Evolutionary conservation across 164 flowering plant genomes (phyloP).

Genomic region (Platanus orientalis): DNA sequence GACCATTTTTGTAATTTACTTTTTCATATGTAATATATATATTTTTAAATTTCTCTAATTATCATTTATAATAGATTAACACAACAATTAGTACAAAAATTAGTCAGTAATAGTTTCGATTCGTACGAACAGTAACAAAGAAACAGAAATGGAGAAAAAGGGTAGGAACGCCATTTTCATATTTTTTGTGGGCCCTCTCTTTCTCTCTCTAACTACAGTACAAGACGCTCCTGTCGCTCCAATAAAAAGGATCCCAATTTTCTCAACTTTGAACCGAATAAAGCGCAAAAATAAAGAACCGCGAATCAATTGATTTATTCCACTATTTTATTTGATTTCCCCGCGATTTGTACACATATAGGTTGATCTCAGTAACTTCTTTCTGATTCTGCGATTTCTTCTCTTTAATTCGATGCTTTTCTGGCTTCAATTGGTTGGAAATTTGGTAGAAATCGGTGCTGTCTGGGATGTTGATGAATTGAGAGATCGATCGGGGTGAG

Average conservation of each 20-base stretch:
- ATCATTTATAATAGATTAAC: too few species aligned
- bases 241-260: constrained; percentile 11
- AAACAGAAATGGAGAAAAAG: background rate
- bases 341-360: background rate
- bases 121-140: too few species aligned
- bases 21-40: too few species aligned
- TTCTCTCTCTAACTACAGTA: background rate
- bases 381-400: background rate
- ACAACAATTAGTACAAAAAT: too few species aligned
- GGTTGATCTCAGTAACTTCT: background rate
- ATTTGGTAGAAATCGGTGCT: background rate
- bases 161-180: background rate
- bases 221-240: too few species aligned
- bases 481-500: constrained; percentile 6
- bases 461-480: background rate
- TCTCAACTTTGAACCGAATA: background rate
- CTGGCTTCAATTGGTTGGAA: background rate
- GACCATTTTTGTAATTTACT: too few species aligned
- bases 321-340: too few species aligned
- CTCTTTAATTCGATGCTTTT: background rate
- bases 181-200: background rate
- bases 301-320: background rate
- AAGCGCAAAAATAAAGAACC: background rate
- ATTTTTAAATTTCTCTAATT: too few species aligned
- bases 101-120: too few species aligned